Evolutionary conservation across 306 rosid genomes (phyloP), one percentile per base, ranked within the genome.

Genomic region (Hippophae tibetana): DNA sequence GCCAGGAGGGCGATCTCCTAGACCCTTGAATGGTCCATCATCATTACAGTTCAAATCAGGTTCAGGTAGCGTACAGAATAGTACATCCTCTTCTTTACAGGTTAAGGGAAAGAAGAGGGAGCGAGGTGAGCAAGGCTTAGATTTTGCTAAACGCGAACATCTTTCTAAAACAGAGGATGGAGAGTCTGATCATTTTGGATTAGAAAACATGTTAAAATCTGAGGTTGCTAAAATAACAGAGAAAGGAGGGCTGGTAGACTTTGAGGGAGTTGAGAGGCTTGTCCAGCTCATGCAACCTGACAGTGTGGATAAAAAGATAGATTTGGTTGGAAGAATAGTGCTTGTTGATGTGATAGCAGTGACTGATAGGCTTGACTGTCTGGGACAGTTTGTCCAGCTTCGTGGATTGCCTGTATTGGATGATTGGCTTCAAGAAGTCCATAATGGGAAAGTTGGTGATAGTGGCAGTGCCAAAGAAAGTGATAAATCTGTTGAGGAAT

Each of bases 1-100:
- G 79, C 79, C 95, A 42, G 97, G 97, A 59, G 94, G 95, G 61
- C 89, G 94, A 56, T 90, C 97, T 61, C 97, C 97, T 10, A 90
- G 84, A 72, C 90, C 97, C 38, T 69, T 81, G 81, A 89, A 81
- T 66, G 84, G 88, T 77, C 89, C 97, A 5, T 56, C 82, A 51
- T 70, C 95, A 65, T 76, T 82, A 54, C 81, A 86, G 71, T 64
- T 81, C 56, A 86, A 86, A 84, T 68, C 86, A 69, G 87, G 89
- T 68, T 77, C 95, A 42, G 97, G 86, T 62, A 79, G 77, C 69
- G 56, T 84, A 54, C 94, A 83, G 73, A 86, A 77, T 73, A 88
- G 81, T 67, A 48, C 95, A 38, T 51, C 92, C 55, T 72, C 84
- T 67, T 82, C 82, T 67, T 81, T 73, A 42, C 88, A 78, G 66